These are phyloP conservation scores for Rhizopogon rudus DNA, from an alignment of 768 basidiomycete species.

Conservation along the genomic window DNA sequence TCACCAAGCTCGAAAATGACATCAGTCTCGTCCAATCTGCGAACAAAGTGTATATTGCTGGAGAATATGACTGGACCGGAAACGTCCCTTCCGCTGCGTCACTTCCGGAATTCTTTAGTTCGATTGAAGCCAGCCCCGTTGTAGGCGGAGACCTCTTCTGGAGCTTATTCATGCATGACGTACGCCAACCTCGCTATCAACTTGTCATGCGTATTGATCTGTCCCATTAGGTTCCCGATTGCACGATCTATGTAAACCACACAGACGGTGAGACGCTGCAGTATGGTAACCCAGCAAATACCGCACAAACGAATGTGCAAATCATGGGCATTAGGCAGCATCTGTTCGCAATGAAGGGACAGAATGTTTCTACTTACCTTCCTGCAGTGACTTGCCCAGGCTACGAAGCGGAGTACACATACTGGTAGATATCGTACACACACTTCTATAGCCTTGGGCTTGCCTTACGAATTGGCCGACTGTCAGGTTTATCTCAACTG, in stretches of 20 bases:
- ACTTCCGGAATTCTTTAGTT: constrained; percentile 11
- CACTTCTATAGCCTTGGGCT: too few species aligned
- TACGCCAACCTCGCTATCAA: background rate
- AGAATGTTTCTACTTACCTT: constrained; percentile 1
- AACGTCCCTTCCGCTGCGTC: constrained; percentile 9
- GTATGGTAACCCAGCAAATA: constrained; percentile 5
- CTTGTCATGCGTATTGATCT: background rate
- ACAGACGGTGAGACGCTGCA: constrained; percentile 1
- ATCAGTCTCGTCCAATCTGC: constrained; percentile 7
- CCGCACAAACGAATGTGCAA: background rate
- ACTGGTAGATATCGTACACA: background rate
- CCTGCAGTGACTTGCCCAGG: constrained; percentile 8
- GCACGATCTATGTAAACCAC: constrained; percentile 6
- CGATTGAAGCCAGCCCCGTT: constrained; percentile 5
- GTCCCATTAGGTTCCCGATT: constrained; percentile 6
- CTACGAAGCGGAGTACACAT: constrained; percentile 2
- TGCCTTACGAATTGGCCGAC: too few species aligned
- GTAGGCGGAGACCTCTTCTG: constrained; percentile 18
- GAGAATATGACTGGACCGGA: constrained; percentile 23
- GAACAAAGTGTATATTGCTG: constrained; percentile 16
- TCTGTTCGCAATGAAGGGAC: constrained; percentile 4
- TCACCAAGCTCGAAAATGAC: constrained; percentile 10
- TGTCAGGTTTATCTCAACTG: too few species aligned
- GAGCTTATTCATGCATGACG: constrained; percentile 24
- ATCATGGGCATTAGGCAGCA: constrained; percentile 3